A percentile compares a stretch with the other conserved stretches of the same genome.
Conservation (phyloP, 164 flowering plant genomes). For the Tetrastigma voinierianum region DNA sequence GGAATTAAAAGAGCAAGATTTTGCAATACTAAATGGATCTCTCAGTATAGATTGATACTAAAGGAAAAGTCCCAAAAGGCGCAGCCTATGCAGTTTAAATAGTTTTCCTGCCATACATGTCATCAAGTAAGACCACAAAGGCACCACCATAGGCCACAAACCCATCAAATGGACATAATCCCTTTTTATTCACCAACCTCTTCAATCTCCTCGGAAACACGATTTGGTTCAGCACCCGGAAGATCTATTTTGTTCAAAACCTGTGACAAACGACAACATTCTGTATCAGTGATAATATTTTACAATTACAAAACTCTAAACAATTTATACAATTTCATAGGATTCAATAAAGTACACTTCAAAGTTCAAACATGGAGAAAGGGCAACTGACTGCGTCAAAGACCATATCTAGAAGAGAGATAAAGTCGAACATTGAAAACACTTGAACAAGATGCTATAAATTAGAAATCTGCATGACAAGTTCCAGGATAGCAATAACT, state of each 20-base stretch:
- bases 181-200: constrained; percentile 46
- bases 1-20: background rate
- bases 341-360: no score
- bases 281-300: background rate
- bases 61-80: background rate
- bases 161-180: no score
- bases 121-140: background rate
- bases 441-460: no score
- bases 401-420: no score
- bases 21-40: background rate
- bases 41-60: background rate
- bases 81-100: background rate
- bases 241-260: constrained; percentile 98
- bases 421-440: no score
- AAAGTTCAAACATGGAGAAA: no score
- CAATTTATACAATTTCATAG: no score
- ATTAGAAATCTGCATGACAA: no score
- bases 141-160: no score
- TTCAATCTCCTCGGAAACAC: constrained; percentile 82
- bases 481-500: no score
- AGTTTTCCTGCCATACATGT: constrained; percentile 1
- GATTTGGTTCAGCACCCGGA: constrained; percentile 94
- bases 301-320: background rate
- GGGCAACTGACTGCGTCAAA: no score
- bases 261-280: constrained; percentile 32